Evolutionary conservation across 2,329 filamentous ascomycete genomes (phyloP), one percentile per base, ranked within the genome.

Genomic region (Exophiala aquamarina): DNA sequence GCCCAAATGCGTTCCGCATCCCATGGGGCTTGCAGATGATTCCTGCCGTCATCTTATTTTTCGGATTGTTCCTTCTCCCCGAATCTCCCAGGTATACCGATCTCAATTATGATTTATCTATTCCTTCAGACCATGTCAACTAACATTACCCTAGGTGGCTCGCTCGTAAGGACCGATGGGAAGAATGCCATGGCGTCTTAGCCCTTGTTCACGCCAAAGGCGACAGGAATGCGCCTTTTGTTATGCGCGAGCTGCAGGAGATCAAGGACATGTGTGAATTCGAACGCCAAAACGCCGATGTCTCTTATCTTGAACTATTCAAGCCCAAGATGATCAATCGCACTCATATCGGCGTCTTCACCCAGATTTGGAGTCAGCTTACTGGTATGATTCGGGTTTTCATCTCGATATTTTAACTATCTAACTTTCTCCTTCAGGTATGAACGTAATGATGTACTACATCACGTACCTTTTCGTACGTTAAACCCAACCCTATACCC

Each of bases 321-420:
- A 62, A 68, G 41, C 73, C 73, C 44, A 77, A 78, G 59, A 82
- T 82, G 78, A 81, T 78, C 77, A 73, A 73, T 54, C 69, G 78
- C 13, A 81, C 77, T 2, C 52, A 80, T 38, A 75, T 76, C 13
- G 78, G 78, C 37, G 74, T 78, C 60, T 73, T 71, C 10, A 75
- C 80, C 2, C 78, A 82, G 60, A 74, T 75, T 17, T 81, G 78
- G 77, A 77, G 81, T 61, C 70, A 77, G 43, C 61, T 75, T 5
- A 59, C 56, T 13, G 73, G 71, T n/a, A n/a, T n/a, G n/a, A n/a
- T n/a, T n/a, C n/a, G n/a, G n/a, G 36, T 23, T 40, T 43, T 34
- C 37, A 50, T 13, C 41, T 56, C n/a, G n/a, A n/a, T n/a, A n/a
- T n/a, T 37, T 35, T 14, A 10, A 35, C 11, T 26, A 14, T 42